Base-by-base conservation (phyloP, 768 basidiomycete species). In the Suillus bovinus region DNA sequence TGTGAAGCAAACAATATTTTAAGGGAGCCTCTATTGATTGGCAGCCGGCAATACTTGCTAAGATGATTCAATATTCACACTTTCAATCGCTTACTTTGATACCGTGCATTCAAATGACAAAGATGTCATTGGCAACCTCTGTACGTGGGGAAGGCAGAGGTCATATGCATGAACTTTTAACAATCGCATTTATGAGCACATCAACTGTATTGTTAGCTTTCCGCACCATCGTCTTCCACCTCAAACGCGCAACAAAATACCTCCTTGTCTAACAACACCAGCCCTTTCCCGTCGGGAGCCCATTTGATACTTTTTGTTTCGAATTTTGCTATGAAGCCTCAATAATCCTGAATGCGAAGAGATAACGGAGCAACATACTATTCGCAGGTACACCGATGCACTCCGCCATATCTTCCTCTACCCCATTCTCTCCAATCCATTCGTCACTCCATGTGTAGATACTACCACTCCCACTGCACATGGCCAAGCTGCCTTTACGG, bases 351-450 rank as follows among this genome's bases (percentile, higher is more conserved):
- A 29, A 39, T 39, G 27, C 10, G 16, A 2, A 42, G 1, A 59
- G 75, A 71, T 27, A 36, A 49, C 22, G 42, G 34, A 22, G 55
- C 10, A 17, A 62, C 64, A 60, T 33, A 84, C 92, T 76, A 91
- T 91, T 85, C n/a, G 89, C 84, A 38, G 95, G 95, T 5, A 97
- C 85, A 8, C 92, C 92, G 38, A 96, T 85, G 68, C 93, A 96
- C 73, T 96, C 95, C 3, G 93, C 93, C 76, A 94, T 89, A 69
- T 94, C 93, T 64, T 78, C 76, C 69, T 86, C 87, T 49, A 83
- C 82, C 5, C 80, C 83, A 6, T 74, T 79, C 50, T 86, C 86
- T 33, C 80, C 81, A 17, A 86, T 75, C 90, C 89, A 92, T 68
- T 93, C 91, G 64, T 92, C 90, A 65, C 88, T 91, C 92, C 92